Conservation (phyloP, 352 stramenopile genomes). For the Globisporangium barbulae region DNA sequence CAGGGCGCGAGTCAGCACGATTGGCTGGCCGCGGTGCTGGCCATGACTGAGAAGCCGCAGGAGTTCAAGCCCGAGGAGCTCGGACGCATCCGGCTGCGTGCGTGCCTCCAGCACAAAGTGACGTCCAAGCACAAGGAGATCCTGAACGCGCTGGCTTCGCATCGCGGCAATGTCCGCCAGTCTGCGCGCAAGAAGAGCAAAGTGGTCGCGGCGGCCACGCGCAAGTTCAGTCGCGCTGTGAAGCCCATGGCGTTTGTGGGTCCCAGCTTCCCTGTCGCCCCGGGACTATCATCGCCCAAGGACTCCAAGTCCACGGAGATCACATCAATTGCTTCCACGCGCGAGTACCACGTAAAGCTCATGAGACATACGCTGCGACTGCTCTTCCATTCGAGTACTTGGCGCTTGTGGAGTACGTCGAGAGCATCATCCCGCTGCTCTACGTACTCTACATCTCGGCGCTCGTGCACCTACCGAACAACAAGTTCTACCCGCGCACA, state of each 20-base stretch:
- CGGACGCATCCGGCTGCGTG: neutral
- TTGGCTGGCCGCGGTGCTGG: neutral
- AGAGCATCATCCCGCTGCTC: neutral
- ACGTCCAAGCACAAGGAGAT: neutral
- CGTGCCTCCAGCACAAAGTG: neutral
- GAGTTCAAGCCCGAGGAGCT: neutral
- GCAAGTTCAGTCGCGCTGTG: neutral
- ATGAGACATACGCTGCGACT: neutral
- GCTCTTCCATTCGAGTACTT: neutral
- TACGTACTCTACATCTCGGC: neutral
- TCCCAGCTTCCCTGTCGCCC: neutral
- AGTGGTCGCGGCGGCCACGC: neutral
- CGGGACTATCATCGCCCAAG: neutral
- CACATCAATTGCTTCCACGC: neutral
- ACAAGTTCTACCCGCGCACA: neutral
- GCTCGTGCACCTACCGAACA: neutral
- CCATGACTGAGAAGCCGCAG: neutral
- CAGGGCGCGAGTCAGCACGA: neutral
- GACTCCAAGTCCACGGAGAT: neutral
- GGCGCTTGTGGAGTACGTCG: neutral
- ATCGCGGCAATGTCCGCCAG: neutral
- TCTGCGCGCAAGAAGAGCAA: neutral
- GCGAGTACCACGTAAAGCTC: neutral
- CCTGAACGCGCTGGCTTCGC: neutral
- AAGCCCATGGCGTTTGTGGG: neutral